Percentiles rank a stretch among this genome's conserved stretches.
Conservation (phyloP, 2,329 filamentous ascomycete genomes). For the Pestalotiopsis sp. region DNA sequence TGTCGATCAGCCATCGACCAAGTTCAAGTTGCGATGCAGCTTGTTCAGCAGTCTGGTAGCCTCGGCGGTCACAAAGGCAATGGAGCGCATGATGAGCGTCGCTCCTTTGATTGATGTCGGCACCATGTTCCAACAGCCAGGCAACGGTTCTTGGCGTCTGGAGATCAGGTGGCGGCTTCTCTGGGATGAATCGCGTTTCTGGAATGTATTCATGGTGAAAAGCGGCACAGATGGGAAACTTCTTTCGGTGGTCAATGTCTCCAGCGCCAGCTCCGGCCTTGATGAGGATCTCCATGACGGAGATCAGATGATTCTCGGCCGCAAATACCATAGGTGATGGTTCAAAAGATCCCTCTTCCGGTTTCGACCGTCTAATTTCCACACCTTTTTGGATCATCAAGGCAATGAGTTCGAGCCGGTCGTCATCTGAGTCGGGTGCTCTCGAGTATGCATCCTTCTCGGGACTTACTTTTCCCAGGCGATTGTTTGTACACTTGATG, state of each 20-base stretch:
- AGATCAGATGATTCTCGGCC: not conserved
- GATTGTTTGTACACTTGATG: not conserved
- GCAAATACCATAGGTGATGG: not conserved
- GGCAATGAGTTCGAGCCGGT: not conserved
- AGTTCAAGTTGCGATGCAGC: not conserved
- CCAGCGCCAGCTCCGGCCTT: not conserved
- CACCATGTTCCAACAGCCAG: not conserved
- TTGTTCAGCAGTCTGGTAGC: not conserved
- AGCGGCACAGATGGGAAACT: not conserved
- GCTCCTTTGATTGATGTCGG: not conserved
- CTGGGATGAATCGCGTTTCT: not conserved
- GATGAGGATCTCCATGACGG: not conserved
- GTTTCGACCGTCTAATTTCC: not conserved
- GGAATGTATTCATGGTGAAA: not conserved
- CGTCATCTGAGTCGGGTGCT: not conserved
- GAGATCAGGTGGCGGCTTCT: too few species aligned
- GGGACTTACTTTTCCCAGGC: too few species aligned
- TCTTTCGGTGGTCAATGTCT: not conserved
- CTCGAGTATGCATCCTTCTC: not conserved
- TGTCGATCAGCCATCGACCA: not conserved
- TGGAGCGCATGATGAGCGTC: not conserved
- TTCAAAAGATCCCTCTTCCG: not conserved
- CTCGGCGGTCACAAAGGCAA: not conserved
- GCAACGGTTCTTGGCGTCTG: not conserved
- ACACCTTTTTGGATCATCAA: constrained; percentile 4